These are phyloP conservation scores for Gossypium bickii DNA, from an alignment of 345 rosid species.

Conservation along the genomic window DNA sequence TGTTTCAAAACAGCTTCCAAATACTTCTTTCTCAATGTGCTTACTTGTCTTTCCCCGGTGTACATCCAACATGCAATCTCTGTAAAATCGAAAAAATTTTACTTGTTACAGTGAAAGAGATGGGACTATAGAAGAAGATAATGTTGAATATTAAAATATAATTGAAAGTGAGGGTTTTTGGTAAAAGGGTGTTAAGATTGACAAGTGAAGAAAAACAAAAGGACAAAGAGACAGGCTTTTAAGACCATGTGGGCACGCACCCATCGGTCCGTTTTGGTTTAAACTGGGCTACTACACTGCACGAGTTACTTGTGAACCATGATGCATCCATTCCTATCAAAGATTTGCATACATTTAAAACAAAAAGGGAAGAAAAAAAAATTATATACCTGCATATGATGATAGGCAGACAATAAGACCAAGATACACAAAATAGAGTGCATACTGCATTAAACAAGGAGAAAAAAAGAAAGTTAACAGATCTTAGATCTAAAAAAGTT, in stretches of 20 bases:
- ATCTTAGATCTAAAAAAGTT: slow-evolving; percentile 44
- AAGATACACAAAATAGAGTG: slow-evolving; percentile 92
- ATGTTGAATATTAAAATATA: neutral
- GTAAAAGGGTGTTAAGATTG: slow-evolving; percentile 17
- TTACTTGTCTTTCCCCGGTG: slow-evolving; percentile 92
- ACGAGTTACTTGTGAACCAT: slow-evolving; percentile 6
- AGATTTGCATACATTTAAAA: neutral
- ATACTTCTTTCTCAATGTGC: slow-evolving; percentile 88
- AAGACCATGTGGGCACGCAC: slow-evolving; percentile 51
- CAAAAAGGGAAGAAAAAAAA: neutral
- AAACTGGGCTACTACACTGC: slow-evolving; percentile 17
- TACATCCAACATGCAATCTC: slow-evolving; percentile 99
- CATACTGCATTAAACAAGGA: slow-evolving; percentile 58
- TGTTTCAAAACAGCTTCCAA: slow-evolving; percentile 91
- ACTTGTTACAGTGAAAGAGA: slow-evolving; percentile 20
- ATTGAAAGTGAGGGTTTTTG: neutral
- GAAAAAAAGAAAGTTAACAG: slow-evolving; percentile 17
- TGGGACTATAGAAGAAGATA: slow-evolving; percentile 9
- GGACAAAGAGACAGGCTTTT: slow-evolving; percentile 36
- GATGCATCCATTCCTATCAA: neutral
- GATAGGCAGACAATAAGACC: slow-evolving; percentile 95
- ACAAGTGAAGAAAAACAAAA: slow-evolving; percentile 24
- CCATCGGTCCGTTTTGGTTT: slow-evolving; percentile 22
- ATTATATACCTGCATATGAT: slow-evolving; percentile 77
- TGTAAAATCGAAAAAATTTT: slow-evolving; percentile 17